Base-by-base conservation (phyloP, 2,329 filamentous ascomycete genomes). In the Chaetothyriales sp. region DNA sequence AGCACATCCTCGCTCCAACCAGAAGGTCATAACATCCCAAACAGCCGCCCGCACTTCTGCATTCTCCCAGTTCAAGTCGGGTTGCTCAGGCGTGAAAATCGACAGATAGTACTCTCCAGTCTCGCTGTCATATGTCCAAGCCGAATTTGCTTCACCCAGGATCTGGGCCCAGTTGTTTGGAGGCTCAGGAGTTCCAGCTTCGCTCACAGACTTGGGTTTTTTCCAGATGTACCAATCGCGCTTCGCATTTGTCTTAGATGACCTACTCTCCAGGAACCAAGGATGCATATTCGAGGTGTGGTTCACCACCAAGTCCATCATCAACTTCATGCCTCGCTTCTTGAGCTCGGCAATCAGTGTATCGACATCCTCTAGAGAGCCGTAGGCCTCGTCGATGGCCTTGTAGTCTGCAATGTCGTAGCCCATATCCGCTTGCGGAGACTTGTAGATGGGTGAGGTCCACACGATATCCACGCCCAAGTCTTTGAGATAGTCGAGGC, bases 31-130 rank as follows among this genome's bases (percentile, higher is more conserved):
- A 4, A 83, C 75, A 15, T 77, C 76, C 64, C 88, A 85, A 5
- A 89, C 80, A 1, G 85, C 86, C 46, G 77, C 69, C 15, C 85
- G 77, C 0, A 84, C 78, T 8, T 77, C 78, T 0, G 74, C 73
- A 52, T 83, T 85, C 62, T 89, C 84, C 85, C 86, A 92, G 67
- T 92, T 92, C n/a, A 92, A 73, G 60, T 92, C 87, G 0, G 87
- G 86, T 64, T 90, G 86, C 57, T 86, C 80, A 4, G 76, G 77
- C 5, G 82, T 80, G 65, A 87, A 94, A 9, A 92, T 73, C 55
- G 85, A 81, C 0, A 89, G 77, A 61, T 87, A 89, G 65, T 87
- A 89, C 66, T 89, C 83, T 47, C 75, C 73, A 0, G 84, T 86
- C n/a, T 67, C 64, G 58, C 85, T 80, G 60, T 89, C 85, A 71